These are phyloP conservation scores for Epichloe amarillans DNA, from an alignment of 2,329 filamentous ascomycete genomes.

Conservation along the genomic window DNA sequence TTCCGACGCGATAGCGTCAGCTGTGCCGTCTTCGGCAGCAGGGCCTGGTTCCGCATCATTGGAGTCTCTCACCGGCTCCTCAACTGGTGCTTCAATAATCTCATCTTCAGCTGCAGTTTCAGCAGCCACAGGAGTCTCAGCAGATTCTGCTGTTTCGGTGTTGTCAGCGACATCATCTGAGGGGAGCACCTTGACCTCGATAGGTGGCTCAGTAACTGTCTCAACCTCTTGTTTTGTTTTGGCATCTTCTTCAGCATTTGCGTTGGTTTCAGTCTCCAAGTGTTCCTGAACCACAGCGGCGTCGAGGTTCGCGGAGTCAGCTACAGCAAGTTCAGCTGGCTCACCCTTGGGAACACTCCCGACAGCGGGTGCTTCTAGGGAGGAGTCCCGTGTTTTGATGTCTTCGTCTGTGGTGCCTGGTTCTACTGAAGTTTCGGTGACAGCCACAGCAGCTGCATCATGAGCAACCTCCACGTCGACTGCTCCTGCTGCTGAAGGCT, in stretches of 20 bases:
- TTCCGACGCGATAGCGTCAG: not conserved
- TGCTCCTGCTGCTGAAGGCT: not conserved
- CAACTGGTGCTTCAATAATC: not conserved
- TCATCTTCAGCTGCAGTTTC: not conserved
- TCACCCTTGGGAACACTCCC: not conserved
- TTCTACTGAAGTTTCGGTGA: conserved; percentile 3
- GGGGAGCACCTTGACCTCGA: not conserved
- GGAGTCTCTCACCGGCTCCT: not conserved
- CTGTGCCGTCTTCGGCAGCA: not conserved
- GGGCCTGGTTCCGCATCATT: not conserved
- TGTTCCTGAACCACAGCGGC: too few species aligned
- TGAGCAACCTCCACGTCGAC: not conserved
- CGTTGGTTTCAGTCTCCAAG: not conserved
- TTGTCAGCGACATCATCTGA: not conserved
- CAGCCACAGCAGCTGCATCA: not conserved
- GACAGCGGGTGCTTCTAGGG: not conserved
- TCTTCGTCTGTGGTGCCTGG: not conserved
- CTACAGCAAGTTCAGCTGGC: not conserved
- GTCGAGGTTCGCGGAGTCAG: not conserved
- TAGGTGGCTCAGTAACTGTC: not conserved
- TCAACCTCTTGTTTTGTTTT: not conserved
- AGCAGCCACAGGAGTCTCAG: not conserved
- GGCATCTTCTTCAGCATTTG: conserved; percentile 3
- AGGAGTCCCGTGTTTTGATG: not conserved
- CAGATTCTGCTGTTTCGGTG: not conserved